phyloP scores from a whole-genome alignment of 345 rosid genomes.

The Acer negundo region DNA sequence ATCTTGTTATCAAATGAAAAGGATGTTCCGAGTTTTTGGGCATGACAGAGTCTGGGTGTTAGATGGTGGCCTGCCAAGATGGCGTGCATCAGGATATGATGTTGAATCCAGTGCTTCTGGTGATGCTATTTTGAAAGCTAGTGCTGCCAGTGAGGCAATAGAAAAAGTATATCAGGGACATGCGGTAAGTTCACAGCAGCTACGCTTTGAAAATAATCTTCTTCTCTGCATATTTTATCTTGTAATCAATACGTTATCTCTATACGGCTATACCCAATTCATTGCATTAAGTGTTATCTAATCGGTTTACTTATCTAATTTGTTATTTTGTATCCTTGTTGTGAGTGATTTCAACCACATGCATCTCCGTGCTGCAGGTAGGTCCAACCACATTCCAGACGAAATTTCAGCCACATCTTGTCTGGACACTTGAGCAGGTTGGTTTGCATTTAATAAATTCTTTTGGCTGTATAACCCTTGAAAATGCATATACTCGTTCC shows the following conservation, averaged over 20 bases:
- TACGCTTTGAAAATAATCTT: neutral
- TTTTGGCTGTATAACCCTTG: neutral
- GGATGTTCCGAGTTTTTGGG: constrained; percentile 98
- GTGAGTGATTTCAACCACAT: constrained; percentile 8
- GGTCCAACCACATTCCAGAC: constrained; percentile 81
- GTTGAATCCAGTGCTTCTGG: constrained; percentile 98
- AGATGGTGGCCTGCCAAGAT: constrained; percentile 95
- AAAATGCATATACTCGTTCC: neutral
- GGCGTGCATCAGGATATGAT: constrained; percentile 97
- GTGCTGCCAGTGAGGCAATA: constrained; percentile 97
- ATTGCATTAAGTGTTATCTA: neutral
- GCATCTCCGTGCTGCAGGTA: constrained; percentile 46
- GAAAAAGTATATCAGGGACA: constrained; percentile 92
- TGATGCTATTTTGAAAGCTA: constrained; percentile 91
- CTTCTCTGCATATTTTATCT: constrained; percentile 4
- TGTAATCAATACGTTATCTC: neutral
- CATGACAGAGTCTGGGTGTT: constrained; percentile 92
- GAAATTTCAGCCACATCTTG: constrained; percentile 83
- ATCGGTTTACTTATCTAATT: neutral
- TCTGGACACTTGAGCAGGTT: constrained; percentile 95
- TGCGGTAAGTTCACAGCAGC: constrained; percentile 46
- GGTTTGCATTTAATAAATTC: neutral
- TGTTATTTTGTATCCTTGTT: neutral
- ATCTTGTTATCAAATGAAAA: constrained; percentile 28
- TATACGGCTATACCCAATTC: neutral